These are phyloP conservation scores for Ascochyta lentis DNA, from an alignment of 2,329 filamentous ascomycete species.

Conservation along the genomic window DNA sequence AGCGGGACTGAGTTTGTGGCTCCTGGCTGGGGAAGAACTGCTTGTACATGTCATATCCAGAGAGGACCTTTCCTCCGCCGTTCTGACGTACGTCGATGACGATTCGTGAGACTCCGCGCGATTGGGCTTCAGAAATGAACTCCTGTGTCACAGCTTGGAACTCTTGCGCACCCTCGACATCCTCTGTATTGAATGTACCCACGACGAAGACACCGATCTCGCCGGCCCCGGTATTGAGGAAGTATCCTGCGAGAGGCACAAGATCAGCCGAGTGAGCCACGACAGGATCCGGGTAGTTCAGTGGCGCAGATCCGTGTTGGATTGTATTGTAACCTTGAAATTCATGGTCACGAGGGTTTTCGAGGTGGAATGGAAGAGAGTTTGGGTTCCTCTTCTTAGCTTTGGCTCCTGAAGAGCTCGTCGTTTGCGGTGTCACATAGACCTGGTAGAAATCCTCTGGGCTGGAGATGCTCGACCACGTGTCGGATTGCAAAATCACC, in stretches of 20 bases:
- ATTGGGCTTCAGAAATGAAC: slow-evolving; percentile 58
- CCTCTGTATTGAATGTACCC: slow-evolving; percentile 49
- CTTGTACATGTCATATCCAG: slow-evolving; percentile 56
- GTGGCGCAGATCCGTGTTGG: slow-evolving; percentile 32
- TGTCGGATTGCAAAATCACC: slow-evolving; percentile 26
- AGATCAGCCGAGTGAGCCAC: slow-evolving; percentile 40
- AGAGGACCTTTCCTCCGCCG: slow-evolving; percentile 59
- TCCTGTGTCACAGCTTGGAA: slow-evolving; percentile 50
- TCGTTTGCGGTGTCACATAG: slow-evolving; percentile 35
- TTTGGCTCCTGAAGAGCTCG: slow-evolving; percentile 13
- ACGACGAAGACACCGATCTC: slow-evolving; percentile 57
- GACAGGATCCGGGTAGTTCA: slow-evolving; percentile 47
- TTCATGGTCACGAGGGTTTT: slow-evolving; percentile 39
- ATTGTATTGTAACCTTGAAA: slow-evolving; percentile 28
- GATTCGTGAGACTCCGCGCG: slow-evolving; percentile 61
- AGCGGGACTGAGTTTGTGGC: slow-evolving; percentile 55
- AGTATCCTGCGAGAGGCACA: slow-evolving; percentile 55
- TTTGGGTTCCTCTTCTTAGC: slow-evolving; percentile 37
- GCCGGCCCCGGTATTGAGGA: slow-evolving; percentile 49
- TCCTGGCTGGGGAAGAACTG: slow-evolving; percentile 60
- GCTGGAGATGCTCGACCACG: slow-evolving; percentile 43
- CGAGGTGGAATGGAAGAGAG: slow-evolving; percentile 33
- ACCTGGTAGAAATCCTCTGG: slow-evolving; percentile 51
- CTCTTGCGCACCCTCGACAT: slow-evolving; percentile 25
- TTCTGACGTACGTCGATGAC: slow-evolving; percentile 70